Conservation (phyloP, 169 alveolate species). For the Theileria equi region DNA sequence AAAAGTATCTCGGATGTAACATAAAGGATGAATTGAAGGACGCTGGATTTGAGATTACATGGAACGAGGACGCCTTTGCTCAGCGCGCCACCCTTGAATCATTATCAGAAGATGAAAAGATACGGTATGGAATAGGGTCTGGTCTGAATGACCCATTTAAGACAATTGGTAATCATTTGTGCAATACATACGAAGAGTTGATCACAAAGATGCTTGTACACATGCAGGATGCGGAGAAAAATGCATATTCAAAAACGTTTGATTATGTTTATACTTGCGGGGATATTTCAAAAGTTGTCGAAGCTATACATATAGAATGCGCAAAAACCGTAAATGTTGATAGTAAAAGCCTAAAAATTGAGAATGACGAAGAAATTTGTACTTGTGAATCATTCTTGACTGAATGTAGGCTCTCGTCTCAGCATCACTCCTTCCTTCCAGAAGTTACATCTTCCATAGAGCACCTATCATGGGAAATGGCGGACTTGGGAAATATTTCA, state of each 20-base stretch:
- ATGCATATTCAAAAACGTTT: conserved; percentile 14
- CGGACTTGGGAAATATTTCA: conserved; percentile 19
- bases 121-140: not conserved
- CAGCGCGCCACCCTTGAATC: conserved; percentile 12
- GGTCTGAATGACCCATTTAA: not conserved
- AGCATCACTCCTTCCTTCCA: conserved; percentile 1
- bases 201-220: conserved; percentile 59
- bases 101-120: conserved; percentile 24
- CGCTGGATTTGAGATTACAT: conserved; percentile 16
- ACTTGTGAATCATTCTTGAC: conserved; percentile 15
- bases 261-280: conserved; percentile 60
- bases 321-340: not conserved
- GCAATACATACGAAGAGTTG: conserved; percentile 46
- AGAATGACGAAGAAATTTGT: conserved; percentile 15
- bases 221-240: conserved; percentile 61
- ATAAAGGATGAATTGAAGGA: conserved; percentile 41
- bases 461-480: conserved; percentile 17
- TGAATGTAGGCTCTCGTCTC: conserved; percentile 36
- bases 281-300: conserved; percentile 38
- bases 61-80: conserved; percentile 57
- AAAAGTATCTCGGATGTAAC: conserved; percentile 8
- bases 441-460: not conserved
- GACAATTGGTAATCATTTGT: conserved; percentile 29
- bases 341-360: not conserved
- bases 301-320: conserved; percentile 50